Conservation (phyloP, 345 rosid genomes). For the Moricandia arvensis region DNA sequence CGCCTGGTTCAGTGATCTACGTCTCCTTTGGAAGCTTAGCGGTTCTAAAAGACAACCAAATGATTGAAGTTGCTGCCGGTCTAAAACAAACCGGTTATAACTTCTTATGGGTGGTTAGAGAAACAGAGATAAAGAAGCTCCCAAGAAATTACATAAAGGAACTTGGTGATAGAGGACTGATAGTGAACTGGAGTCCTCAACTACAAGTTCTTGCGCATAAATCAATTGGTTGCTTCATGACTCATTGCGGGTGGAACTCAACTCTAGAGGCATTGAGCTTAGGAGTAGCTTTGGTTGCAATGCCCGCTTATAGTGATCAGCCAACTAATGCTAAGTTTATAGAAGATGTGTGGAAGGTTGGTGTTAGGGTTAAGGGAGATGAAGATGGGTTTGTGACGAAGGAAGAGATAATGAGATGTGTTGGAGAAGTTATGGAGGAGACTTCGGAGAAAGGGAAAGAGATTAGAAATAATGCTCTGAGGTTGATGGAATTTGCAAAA, state of each 20-base stretch:
- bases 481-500: slow-evolving; percentile 31
- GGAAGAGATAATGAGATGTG: slow-evolving; percentile 37
- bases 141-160: slow-evolving; percentile 39
- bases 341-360: slow-evolving; percentile 43
- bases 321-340: slow-evolving; percentile 44
- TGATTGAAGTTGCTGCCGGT: slow-evolving; percentile 51
- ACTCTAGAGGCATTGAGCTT: slow-evolving; percentile 54
- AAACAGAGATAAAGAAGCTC: slow-evolving; percentile 46
- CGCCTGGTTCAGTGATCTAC: slow-evolving; percentile 44
- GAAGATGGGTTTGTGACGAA: slow-evolving; percentile 31
- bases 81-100: slow-evolving; percentile 33
- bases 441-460: slow-evolving; percentile 38
- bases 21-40: slow-evolving; percentile 55
- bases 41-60: slow-evolving; percentile 42
- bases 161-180: slow-evolving; percentile 37
- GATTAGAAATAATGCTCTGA: slow-evolving; percentile 20
- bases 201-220: slow-evolving; percentile 47
- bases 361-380: slow-evolving; percentile 40
- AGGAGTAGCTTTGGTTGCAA: slow-evolving; percentile 54
- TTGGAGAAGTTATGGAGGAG: slow-evolving; percentile 36
- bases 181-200: slow-evolving; percentile 56
- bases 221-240: slow-evolving; percentile 51
- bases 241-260: slow-evolving; percentile 68
- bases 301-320: slow-evolving; percentile 36
- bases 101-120: slow-evolving; percentile 63